Evolutionary conservation across 306 rosid species (phyloP).

Genomic region (Ammopiptanthus mongolicus): DNA sequence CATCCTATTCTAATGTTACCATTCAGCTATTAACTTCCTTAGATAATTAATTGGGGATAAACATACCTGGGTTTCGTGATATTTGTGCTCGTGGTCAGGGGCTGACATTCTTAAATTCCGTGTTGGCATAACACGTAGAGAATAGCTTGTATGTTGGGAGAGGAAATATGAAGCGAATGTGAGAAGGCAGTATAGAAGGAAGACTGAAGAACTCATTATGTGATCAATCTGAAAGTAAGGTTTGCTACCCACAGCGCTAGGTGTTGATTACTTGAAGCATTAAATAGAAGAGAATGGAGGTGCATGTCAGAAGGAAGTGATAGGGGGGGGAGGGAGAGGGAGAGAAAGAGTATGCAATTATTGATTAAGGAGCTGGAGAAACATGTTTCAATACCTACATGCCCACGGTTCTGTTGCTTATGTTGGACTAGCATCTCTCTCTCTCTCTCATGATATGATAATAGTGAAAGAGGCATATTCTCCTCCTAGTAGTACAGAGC

Average conservation of each 20-base stretch:
- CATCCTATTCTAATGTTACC: neutral
- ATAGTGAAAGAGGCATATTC: slow-evolving; percentile 17
- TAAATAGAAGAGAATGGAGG: slow-evolving; percentile 52
- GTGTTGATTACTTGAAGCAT: slow-evolving; percentile 30
- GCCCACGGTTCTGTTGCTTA: slow-evolving; percentile 57
- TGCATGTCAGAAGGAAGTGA: slow-evolving; percentile 29
- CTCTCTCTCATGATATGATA: neutral
- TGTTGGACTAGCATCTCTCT: slow-evolving; percentile 27
- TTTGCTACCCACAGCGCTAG: slow-evolving; percentile 26
- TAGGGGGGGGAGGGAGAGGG: slow-evolving; percentile 17
- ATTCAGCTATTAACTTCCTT: neutral
- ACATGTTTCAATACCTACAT: slow-evolving; percentile 52
- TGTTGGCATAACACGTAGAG: slow-evolving; percentile 24
- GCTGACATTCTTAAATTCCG: slow-evolving; percentile 45
- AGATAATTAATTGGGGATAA: slow-evolving; percentile 1
- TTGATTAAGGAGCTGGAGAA: slow-evolving; percentile 56
- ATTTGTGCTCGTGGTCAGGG: slow-evolving; percentile 5
- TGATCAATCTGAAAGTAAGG: slow-evolving; percentile 24
- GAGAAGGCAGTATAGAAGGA: slow-evolving; percentile 51
- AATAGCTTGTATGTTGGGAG: slow-evolving; percentile 35
- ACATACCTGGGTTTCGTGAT: slow-evolving; percentile 39
- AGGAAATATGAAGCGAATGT: slow-evolving; percentile 34
- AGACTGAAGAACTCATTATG: slow-evolving; percentile 46
- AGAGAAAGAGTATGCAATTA: slow-evolving; percentile 50
- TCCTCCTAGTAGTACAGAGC: slow-evolving; percentile 13